Base-by-base conservation (phyloP, 805 yeast species). In the Suhomyces vadensis region DNA sequence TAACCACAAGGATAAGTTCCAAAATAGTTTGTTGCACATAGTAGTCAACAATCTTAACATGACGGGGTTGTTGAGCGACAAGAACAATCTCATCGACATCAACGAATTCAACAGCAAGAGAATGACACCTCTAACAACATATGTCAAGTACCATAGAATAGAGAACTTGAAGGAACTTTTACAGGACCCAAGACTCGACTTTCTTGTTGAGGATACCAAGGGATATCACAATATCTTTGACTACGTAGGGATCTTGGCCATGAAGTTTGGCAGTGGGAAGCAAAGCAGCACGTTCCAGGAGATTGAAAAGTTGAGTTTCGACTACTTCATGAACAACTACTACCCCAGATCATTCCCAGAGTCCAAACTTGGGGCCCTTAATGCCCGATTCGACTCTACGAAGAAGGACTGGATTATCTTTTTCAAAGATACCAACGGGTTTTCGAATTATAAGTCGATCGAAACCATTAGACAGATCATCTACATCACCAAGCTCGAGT, bases 1-100 rank as follows among this genome's bases (percentile, higher is more conserved):
- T 35, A 82, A 80, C 22, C 97, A 92, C 57, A 66, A 79, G 6
- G 97, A 92, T 57, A 63, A 60, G 17, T 75, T 79, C 43, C 92
- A 92, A 0, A 89, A 90, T 57, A 81, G 94, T 0, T 57, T 92
- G 3, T 65, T 92, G 24, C 98, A 92, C 63, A 75, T 86, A 2
- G 66, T 88, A 23, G 76, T 78, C 39, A 74, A 75, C 10, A 74
- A 77, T 11, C 61, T 87, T 22, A 55, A 37, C n/a, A 31, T 52
- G 27, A 59, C 73, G 0, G 36, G 50, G 13, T 39, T 71, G 13
- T 55, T 69, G 20, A 22, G 53, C 9, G 40, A 23, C 8, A 36
- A 19, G 29, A 54, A 60, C 5, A 70, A 71, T 33, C 61, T 73
- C 5, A 46, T 71, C 13, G 54, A 70, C 46, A 54, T 88, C 9